Conservation (phyloP, 176 grass and related monocot species). For the Paspalum vaginatum region DNA sequence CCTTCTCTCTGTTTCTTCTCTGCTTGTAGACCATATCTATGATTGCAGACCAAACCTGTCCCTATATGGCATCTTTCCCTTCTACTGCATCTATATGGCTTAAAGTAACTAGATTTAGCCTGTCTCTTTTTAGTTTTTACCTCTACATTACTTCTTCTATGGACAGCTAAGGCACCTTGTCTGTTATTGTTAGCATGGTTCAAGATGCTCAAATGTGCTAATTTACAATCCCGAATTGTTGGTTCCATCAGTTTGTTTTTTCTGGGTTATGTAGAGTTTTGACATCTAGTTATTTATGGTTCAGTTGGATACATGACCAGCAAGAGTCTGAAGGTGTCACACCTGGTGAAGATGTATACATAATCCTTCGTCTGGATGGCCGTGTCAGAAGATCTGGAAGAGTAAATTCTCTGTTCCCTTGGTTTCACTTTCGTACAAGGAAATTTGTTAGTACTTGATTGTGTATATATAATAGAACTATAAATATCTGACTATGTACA, state of each 20-base stretch:
- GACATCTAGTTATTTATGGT: slow-evolving; percentile 26
- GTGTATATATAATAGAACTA: neutral
- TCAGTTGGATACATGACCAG: slow-evolving; percentile 85
- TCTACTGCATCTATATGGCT: neutral
- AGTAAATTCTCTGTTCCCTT: slow-evolving; percentile 48
- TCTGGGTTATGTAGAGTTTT: neutral
- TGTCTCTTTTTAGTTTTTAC: neutral
- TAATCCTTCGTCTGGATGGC: slow-evolving; percentile 84
- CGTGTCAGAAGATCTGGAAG: slow-evolving; percentile 92
- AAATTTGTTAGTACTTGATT: slow-evolving; percentile 9
- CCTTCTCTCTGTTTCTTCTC: neutral
- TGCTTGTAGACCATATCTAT: neutral
- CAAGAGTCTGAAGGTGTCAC: slow-evolving; percentile 82
- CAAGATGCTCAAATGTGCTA: slow-evolving; percentile 8
- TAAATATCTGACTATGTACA: slow-evolving; percentile 5
- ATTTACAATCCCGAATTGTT: neutral
- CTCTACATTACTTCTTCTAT: neutral
- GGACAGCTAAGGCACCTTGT: neutral
- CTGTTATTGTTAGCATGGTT: slow-evolving; percentile 16
- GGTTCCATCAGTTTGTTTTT: neutral
- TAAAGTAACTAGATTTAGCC: too few species aligned
- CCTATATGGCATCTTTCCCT: slow-evolving; percentile 4
- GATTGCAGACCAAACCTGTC: neutral
- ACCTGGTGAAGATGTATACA: slow-evolving; percentile 82
- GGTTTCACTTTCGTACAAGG: slow-evolving; percentile 5